Percentiles rank a stretch among this genome's conserved stretches.
Conservation (phyloP, 2,329 filamentous ascomycete species). For the Botrytis hyacinthi region DNA sequence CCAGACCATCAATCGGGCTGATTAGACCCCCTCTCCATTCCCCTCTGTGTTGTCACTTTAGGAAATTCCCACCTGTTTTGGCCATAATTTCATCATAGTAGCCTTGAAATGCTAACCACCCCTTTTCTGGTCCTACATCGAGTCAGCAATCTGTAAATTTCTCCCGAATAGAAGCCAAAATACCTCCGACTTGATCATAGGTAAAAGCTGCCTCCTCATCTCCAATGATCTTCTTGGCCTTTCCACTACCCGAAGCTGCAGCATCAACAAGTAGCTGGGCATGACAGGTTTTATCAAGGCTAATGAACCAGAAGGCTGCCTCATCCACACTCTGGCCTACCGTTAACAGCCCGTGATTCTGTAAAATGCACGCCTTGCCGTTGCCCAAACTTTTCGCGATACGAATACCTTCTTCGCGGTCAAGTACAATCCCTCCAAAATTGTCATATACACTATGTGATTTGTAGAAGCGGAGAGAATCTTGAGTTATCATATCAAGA, state of each 20-base stretch:
- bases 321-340: slow-evolving; percentile 47
- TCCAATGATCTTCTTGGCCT: slow-evolving; percentile 56
- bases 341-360: slow-evolving; percentile 54
- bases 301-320: slow-evolving; percentile 53
- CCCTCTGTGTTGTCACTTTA: slow-evolving; percentile 35
- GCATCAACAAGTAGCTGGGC: slow-evolving; percentile 54
- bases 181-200: slow-evolving; percentile 58
- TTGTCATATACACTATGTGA: slow-evolving; percentile 41
- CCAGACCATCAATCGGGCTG: not conserved
- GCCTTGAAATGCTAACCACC: slow-evolving; percentile 52
- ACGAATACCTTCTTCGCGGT: slow-evolving; percentile 48
- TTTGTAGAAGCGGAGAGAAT: slow-evolving; percentile 53
- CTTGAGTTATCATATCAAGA: slow-evolving; percentile 57
- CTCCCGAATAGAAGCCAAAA: not conserved
- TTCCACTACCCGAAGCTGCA: slow-evolving; percentile 59
- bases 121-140: slow-evolving; percentile 45
- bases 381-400: slow-evolving; percentile 48
- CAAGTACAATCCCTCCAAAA: slow-evolving; percentile 53
- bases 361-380: slow-evolving; percentile 50
- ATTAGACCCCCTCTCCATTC: not conserved
- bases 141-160: not conserved
- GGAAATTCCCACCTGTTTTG: slow-evolving; percentile 50
- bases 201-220: slow-evolving; percentile 67
- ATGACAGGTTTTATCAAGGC: slow-evolving; percentile 48
- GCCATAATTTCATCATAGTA: slow-evolving; percentile 54